Evolutionary conservation across 1,284 basidiomycete genomes (phyloP).

Genomic region (Moniliophthora roreri): DNA sequence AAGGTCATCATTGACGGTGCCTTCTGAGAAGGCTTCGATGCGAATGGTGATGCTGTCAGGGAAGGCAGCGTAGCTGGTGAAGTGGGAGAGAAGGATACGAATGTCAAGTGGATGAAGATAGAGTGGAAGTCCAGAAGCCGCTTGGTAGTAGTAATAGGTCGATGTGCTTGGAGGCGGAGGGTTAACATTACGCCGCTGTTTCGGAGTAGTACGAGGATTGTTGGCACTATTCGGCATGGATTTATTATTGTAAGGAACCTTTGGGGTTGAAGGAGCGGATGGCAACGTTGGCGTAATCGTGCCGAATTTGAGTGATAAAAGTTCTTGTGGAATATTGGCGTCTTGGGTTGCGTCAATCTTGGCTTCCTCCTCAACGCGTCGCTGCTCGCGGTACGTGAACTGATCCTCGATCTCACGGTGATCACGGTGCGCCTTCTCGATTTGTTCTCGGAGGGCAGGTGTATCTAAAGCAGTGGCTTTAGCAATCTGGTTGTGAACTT

Average conservation of each 20-base stretch:
- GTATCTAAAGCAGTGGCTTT: conserved; percentile 78
- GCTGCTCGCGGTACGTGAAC: conserved; percentile 34
- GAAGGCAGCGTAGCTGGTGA: conserved; percentile 74
- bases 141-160: conserved; percentile 95
- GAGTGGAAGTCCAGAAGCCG: conserved; percentile 87
- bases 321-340: conserved; percentile 50
- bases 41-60: conserved; percentile 80
- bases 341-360: conserved; percentile 32
- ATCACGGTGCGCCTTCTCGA: conserved; percentile 63
- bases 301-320: conserved; percentile 42
- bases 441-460: conserved; percentile 48
- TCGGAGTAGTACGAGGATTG: conserved; percentile 36
- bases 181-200: conserved; percentile 74
- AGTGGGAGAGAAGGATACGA: conserved; percentile 87
- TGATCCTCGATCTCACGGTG: conserved; percentile 55
- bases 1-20: conserved; percentile 87
- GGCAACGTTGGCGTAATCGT: conserved; percentile 17
- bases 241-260: conserved; percentile 17
- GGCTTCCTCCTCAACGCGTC: conserved; percentile 18
- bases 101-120: conserved; percentile 97
- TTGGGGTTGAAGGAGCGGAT: conserved; percentile 23
- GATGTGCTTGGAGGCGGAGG: conserved; percentile 80
- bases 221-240: conserved; percentile 23
- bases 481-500: conserved; percentile 75
- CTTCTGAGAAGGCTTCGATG: conserved; percentile 77